Percentiles rank a stretch among this genome's conserved stretches.
These are phyloP conservation scores for Blastocystis sp. DNA, from an alignment of 352 stramenopile genomes.

Conservation along the genomic window DNA sequence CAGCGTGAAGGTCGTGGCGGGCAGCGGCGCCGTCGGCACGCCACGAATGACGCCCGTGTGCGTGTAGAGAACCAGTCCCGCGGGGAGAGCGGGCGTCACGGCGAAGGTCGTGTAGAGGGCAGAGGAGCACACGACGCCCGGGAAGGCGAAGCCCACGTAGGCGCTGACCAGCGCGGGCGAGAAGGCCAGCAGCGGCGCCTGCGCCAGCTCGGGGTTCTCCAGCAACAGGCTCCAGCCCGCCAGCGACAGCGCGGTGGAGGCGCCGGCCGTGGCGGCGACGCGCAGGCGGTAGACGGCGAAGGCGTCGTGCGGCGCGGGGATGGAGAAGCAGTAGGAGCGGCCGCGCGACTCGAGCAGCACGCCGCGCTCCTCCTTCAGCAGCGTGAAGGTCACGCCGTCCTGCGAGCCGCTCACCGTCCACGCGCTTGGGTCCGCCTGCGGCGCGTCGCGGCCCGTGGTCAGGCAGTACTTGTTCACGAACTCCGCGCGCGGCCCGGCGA, in stretches of 20 bases:
- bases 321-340: conserved; percentile 38
- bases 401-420: conserved; percentile 28
- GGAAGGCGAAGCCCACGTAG: conserved; percentile 1
- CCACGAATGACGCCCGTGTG: conserved; percentile 40
- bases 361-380: not conserved
- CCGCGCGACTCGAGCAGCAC: not conserved
- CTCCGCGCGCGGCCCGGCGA: not conserved
- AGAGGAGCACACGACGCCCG: not conserved
- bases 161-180: not conserved
- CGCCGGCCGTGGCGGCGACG: not conserved
- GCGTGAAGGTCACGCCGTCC: conserved; percentile 1
- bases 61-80: conserved; percentile 38
- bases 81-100: conserved; percentile 47
- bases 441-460: not conserved
- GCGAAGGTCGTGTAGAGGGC: not conserved
- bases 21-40: conserved; percentile 2
- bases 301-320: conserved; percentile 22
- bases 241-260: not conserved
- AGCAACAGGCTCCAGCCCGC: not conserved
- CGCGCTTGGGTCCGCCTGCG: not conserved
- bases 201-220: conserved; percentile 17
- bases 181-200: not conserved
- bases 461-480: conserved; percentile 33
- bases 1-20: conserved; percentile 31
- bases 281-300: not conserved